A percentile compares a stretch with the other conserved stretches of the same genome.
Conservation (phyloP, 495 filamentous ascomycete genomes). For the Penicillium atrosanguineum region DNA sequence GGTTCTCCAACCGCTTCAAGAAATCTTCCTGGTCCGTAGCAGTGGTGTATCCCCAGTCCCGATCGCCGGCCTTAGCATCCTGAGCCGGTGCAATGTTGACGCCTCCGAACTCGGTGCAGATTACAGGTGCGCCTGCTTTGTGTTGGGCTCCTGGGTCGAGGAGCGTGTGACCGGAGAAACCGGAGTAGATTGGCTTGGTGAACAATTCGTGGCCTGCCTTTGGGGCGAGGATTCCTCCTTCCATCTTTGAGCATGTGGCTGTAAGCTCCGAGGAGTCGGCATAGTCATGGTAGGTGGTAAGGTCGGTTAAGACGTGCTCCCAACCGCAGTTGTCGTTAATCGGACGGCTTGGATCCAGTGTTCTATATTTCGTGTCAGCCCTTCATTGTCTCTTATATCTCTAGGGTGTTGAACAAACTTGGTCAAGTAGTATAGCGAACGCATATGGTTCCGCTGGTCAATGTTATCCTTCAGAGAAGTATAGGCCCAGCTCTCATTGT, state of each 20-base stretch:
- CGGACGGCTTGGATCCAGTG: conserved; percentile 55
- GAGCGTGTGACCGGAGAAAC: conserved; percentile 16
- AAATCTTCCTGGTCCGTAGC: conserved; percentile 34
- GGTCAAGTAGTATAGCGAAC: conserved; percentile 55
- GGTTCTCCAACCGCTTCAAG: conserved; percentile 28
- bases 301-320: conserved; percentile 57
- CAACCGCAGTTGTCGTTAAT: conserved; percentile 66
- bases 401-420: conserved; percentile 39
- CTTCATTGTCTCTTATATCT: not conserved
- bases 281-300: conserved; percentile 63
- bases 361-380: conserved; percentile 20
- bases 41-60: conserved; percentile 43
- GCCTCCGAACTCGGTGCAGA: conserved; percentile 59
- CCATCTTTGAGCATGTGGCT: conserved; percentile 42
- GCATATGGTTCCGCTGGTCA: conserved; percentile 57
- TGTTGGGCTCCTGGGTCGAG: conserved; percentile 46
- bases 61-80: conserved; percentile 21
- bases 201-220: conserved; percentile 50
- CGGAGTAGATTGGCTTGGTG: conserved; percentile 34
- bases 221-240: conserved; percentile 41
- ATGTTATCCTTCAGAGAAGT: conserved; percentile 46
- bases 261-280: conserved; percentile 47
- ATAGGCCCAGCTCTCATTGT: conserved; percentile 63
- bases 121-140: conserved; percentile 48
- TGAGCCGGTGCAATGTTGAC: conserved; percentile 54